These are phyloP conservation scores for Ophiostoma tasmaniense DNA, from an alignment of 2,329 filamentous ascomycete species.

Conservation along the genomic window DNA sequence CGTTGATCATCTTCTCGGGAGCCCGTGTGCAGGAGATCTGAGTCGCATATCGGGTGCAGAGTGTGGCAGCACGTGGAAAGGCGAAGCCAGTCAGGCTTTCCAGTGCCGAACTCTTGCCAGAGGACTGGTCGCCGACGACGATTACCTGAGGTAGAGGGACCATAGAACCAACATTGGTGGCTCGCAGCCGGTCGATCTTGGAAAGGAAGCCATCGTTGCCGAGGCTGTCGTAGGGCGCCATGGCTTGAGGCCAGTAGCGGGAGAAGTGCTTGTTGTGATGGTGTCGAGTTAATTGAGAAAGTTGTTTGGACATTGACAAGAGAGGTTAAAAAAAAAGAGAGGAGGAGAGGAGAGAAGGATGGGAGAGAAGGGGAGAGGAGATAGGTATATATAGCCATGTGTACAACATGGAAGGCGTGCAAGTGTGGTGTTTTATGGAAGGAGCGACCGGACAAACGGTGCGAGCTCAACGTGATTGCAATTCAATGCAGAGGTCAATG, in stretches of 20 bases:
- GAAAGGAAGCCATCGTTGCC: slow-evolving; percentile 22
- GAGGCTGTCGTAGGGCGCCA: slow-evolving; percentile 12
- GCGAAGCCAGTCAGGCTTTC: slow-evolving; percentile 39
- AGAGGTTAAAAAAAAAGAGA: background rate
- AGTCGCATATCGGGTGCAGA: slow-evolving; percentile 26
- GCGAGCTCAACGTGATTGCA: background rate
- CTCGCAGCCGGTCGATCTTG: slow-evolving; percentile 26
- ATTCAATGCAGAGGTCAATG: background rate
- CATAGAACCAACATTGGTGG: slow-evolving; percentile 23
- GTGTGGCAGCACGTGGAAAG: slow-evolving; percentile 22
- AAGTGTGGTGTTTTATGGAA: background rate
- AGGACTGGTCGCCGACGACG: slow-evolving; percentile 66
- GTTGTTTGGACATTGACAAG: background rate
- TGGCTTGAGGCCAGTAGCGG: slow-evolving; percentile 1
- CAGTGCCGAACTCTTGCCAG: slow-evolving; percentile 65
- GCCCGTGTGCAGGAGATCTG: slow-evolving; percentile 27
- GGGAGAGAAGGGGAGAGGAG: background rate
- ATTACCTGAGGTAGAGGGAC: slow-evolving; percentile 45
- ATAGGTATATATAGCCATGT: background rate
- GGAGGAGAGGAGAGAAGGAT: background rate
- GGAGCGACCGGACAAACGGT: background rate
- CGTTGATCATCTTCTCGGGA: slow-evolving; percentile 21
- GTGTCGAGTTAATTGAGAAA: background rate
- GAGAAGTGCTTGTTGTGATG: no score
- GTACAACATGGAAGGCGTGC: background rate